Conservation (phyloP, 345 rosid species). For the Carallia pectinifolia region DNA sequence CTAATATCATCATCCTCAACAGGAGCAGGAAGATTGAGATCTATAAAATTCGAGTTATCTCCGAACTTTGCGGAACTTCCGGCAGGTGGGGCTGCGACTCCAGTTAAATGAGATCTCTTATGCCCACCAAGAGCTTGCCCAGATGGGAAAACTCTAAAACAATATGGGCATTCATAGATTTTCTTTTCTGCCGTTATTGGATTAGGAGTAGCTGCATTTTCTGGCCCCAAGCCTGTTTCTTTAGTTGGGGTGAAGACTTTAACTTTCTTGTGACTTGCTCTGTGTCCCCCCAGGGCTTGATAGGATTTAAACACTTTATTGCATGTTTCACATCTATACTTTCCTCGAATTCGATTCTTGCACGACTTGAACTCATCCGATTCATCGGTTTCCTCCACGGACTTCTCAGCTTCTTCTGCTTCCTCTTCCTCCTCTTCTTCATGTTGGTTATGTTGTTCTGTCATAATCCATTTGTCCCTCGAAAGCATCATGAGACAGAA, state of each 20-base stretch:
- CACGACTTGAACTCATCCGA: slow-evolving; percentile 30
- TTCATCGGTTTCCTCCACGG: slow-evolving; percentile 45
- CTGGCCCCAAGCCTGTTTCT: slow-evolving; percentile 30
- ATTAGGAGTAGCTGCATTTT: slow-evolving; percentile 32
- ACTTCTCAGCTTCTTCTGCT: slow-evolving; percentile 32
- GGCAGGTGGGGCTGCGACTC: slow-evolving; percentile 27
- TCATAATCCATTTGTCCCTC: slow-evolving; percentile 69
- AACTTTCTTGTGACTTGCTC: slow-evolving; percentile 87
- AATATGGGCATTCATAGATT: slow-evolving; percentile 78
- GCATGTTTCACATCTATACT: slow-evolving; percentile 81
- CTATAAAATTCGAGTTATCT: slow-evolving; percentile 46
- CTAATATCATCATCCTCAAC: slow-evolving; percentile 61
- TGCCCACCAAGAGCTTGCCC: slow-evolving; percentile 99
- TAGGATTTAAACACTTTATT: slow-evolving; percentile 75
- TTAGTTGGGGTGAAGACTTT: slow-evolving; percentile 30
- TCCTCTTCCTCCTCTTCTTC: slow-evolving; percentile 14
- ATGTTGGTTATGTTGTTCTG: slow-evolving; percentile 14
- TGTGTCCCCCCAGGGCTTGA: slow-evolving; percentile 89
- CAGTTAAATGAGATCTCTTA: slow-evolving; percentile 76
- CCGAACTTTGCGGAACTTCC: slow-evolving; percentile 29
- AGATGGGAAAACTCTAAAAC: slow-evolving; percentile 73
- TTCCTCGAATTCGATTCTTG: slow-evolving; percentile 42
- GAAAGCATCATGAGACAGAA: slow-evolving; percentile 93
- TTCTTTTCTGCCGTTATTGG: slow-evolving; percentile 31
- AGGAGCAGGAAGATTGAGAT: slow-evolving; percentile 94